Conservation (phyloP, 768 basidiomycete genomes). For the Tricholoma bakamatsutake region DNA sequence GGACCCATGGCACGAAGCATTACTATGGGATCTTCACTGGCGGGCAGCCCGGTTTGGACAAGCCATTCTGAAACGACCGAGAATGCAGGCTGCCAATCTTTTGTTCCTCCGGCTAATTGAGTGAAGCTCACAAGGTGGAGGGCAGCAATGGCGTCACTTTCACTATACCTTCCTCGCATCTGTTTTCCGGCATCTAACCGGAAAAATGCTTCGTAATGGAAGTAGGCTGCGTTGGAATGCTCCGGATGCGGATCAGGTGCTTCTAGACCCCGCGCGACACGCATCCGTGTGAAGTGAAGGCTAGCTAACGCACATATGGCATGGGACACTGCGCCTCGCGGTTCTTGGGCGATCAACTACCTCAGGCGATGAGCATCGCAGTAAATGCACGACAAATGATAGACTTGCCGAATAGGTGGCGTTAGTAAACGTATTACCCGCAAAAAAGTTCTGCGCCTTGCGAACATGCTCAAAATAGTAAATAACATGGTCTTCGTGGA, state of each 20-base stretch:
- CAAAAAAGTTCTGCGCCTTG: conserved; percentile 60
- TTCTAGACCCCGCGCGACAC: conserved; percentile 58
- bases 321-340: conserved; percentile 64
- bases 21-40: conserved; percentile 59
- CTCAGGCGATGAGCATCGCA: conserved; percentile 8
- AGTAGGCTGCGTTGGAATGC: conserved; percentile 54
- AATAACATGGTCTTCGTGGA: conserved; percentile 54
- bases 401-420: conserved; percentile 58
- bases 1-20: conserved; percentile 50
- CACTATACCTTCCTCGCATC: conserved; percentile 47
- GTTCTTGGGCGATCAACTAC: conserved; percentile 56
- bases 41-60: conserved; percentile 53
- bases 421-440: conserved; percentile 54
- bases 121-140: conserved; percentile 73
- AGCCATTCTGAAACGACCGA: conserved; percentile 75
- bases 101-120: conserved; percentile 59
- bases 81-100: conserved; percentile 68
- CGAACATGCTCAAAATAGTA: conserved; percentile 76
- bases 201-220: conserved; percentile 63
- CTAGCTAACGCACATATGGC: conserved; percentile 73
- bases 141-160: conserved; percentile 73
- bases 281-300: conserved; percentile 59
- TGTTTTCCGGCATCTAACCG: conserved; percentile 54
- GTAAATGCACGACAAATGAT: not conserved
- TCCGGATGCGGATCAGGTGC: conserved; percentile 46